Percentiles rank a stretch among this genome's conserved stretches.
These are phyloP conservation scores for Ogataea polymorpha DNA, from an alignment of 805 yeast genomes.

Conservation along the genomic window DNA sequence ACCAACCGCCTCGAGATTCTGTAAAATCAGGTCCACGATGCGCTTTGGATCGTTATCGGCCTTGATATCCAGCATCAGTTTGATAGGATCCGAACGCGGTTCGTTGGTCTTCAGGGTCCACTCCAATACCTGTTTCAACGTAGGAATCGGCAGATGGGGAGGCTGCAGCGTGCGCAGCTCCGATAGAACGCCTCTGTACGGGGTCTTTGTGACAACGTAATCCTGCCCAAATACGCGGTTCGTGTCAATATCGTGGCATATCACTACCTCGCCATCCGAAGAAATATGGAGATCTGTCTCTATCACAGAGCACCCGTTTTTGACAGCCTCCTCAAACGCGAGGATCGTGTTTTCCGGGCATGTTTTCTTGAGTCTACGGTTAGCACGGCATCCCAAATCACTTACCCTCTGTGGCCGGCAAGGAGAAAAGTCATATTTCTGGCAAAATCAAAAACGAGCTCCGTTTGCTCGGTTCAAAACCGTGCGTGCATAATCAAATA, in stretches of 20 bases:
- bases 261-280: slow-evolving; percentile 31
- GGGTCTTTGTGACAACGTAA: slow-evolving; percentile 25
- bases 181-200: slow-evolving; percentile 28
- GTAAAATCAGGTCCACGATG: slow-evolving; percentile 27
- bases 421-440: slow-evolving; percentile 5
- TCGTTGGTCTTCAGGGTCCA: slow-evolving; percentile 42
- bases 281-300: slow-evolving; percentile 39
- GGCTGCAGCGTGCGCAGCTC: slow-evolving; percentile 27
- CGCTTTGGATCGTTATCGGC: slow-evolving; percentile 28
- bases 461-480: background rate
- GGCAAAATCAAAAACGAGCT: background rate
- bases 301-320: slow-evolving; percentile 32
- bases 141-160: slow-evolving; percentile 35
- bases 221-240: slow-evolving; percentile 32
- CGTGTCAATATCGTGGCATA: slow-evolving; percentile 36
- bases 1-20: slow-evolving; percentile 20
- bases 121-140: slow-evolving; percentile 28
- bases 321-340: slow-evolving; percentile 34
- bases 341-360: slow-evolving; percentile 38
- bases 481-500: background rate
- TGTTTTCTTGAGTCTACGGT: slow-evolving; percentile 23
- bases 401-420: slow-evolving; percentile 34
- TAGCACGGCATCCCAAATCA: background rate
- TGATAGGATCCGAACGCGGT: slow-evolving; percentile 32
- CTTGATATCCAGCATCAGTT: slow-evolving; percentile 40